Percentiles rank a stretch among this genome's conserved stretches.
Evolutionary conservation across 140 eudicot species (phyloP).

Genomic region (Stevia rebaudiana): DNA sequence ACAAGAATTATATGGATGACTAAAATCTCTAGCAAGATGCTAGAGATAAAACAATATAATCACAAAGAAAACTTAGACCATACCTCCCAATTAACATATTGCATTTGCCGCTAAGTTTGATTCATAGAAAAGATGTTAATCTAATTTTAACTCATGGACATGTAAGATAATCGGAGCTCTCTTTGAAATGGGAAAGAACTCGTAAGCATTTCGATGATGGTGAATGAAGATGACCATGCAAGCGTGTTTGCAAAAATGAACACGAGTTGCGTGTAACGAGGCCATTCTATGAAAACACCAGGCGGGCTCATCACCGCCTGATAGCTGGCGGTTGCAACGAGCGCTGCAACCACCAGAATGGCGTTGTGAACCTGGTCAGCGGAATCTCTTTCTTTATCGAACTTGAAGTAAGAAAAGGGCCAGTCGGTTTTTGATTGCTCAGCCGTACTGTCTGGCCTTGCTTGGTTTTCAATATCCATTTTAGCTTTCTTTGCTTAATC

Average conservation of each 20-base stretch:
- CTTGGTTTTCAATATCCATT: too few species aligned
- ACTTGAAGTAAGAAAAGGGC: conserved; percentile 5
- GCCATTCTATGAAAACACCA: not conserved
- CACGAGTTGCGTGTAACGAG: too few species aligned
- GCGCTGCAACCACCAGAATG: conserved; percentile 10
- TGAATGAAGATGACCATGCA: not conserved
- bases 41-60: too few species aligned
- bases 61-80: too few species aligned
- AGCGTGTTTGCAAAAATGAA: not conserved
- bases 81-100: too few species aligned
- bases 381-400: not conserved
- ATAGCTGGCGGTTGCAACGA: conserved; percentile 5
- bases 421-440: not conserved
- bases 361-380: conserved; percentile 1
- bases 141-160: not conserved
- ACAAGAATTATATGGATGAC: too few species aligned
- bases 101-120: too few species aligned
- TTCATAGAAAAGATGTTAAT: too few species aligned
- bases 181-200: conserved; percentile 4
- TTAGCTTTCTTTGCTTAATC: too few species aligned
- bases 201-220: not conserved
- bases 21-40: too few species aligned
- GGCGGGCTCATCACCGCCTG: conserved; percentile 12
- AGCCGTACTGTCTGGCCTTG: too few species aligned
- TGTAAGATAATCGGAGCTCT: not conserved